Conservation (phyloP, 2,329 filamentous ascomycete genomes). For the Pestalotiopsis sp. region DNA sequence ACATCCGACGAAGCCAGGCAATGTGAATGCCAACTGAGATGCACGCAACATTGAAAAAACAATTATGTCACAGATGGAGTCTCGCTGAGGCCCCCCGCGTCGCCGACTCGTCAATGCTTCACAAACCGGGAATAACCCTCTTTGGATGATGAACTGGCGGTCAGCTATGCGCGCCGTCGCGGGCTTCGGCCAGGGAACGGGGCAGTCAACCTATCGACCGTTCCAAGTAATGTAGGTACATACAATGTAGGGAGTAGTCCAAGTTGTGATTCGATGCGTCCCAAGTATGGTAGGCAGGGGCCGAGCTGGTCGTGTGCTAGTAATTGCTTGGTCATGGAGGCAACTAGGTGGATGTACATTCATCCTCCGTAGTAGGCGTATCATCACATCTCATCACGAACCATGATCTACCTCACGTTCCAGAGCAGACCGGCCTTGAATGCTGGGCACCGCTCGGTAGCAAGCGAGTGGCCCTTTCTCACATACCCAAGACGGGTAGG, state of each 20-base stretch:
- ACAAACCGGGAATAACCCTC: conserved; percentile 27
- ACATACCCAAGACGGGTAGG: not conserved
- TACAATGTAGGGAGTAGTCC: too few relatives aligned
- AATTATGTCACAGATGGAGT: conserved; percentile 8
- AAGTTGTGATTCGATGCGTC: too few relatives aligned
- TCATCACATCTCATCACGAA: conserved; percentile 35
- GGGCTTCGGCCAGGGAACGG: conserved; percentile 20
- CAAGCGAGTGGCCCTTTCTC: not conserved
- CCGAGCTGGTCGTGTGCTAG: too few relatives aligned
- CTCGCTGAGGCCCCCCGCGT: not conserved
- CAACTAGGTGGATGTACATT: not conserved
- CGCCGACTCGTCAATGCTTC: conserved; percentile 21
- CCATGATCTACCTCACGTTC: conserved; percentile 35
- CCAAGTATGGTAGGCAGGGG: too few relatives aligned
- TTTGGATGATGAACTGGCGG: conserved; percentile 49
- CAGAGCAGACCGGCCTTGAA: conserved; percentile 4
- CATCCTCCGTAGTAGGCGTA: conserved; percentile 24
- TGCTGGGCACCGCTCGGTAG: not conserved
- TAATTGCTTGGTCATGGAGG: too few relatives aligned
- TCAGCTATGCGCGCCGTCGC: conserved; percentile 37
- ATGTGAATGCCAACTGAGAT: conserved; percentile 3
- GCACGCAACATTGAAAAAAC: not conserved
- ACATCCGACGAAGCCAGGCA: conserved; percentile 10
- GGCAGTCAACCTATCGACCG: not conserved
- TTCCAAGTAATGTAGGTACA: not conserved